These are phyloP conservation scores for Pseudotulostoma volvatum DNA, from an alignment of 495 filamentous ascomycete genomes.

Conservation along the genomic window DNA sequence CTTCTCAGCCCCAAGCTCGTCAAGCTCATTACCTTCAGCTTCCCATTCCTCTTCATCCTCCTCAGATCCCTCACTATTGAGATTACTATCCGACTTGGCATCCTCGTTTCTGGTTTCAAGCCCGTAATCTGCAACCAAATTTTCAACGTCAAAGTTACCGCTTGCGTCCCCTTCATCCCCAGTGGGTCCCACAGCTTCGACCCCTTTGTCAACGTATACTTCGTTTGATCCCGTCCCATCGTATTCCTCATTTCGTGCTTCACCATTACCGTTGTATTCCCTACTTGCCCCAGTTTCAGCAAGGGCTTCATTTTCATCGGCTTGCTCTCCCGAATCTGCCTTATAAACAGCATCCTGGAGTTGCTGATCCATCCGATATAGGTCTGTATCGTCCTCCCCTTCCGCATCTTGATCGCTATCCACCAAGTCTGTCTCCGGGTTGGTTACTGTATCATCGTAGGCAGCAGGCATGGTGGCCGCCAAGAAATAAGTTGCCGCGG, in stretches of 20 bases:
- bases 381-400: conserved; percentile 33
- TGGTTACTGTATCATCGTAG: conserved; percentile 23
- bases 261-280: conserved; percentile 9
- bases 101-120: conserved; percentile 28
- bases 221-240: conserved; percentile 15
- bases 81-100: conserved; percentile 33
- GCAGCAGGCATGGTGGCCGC: conserved; percentile 32
- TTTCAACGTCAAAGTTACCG: conserved; percentile 21
- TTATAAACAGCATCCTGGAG: conserved; percentile 36
- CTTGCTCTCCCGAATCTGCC: conserved; percentile 35
- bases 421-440: conserved; percentile 18
- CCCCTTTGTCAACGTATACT: conserved; percentile 39
- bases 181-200: conserved; percentile 60
- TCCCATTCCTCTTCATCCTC: conserved; percentile 51
- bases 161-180: conserved; percentile 32
- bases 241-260: conserved; percentile 24
- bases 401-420: conserved; percentile 39
- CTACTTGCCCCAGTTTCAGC: conserved; percentile 20
- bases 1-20: conserved; percentile 49
- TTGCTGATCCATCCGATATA: conserved; percentile 31
- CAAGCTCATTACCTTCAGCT: conserved; percentile 41
- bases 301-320: conserved; percentile 22
- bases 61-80: conserved; percentile 49
- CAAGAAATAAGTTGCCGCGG: conserved; percentile 28
- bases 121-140: conserved; percentile 27